These are phyloP conservation scores for Cylindrotheca closterium DNA, from an alignment of 108 stramenopile genomes.

Conservation along the genomic window DNA sequence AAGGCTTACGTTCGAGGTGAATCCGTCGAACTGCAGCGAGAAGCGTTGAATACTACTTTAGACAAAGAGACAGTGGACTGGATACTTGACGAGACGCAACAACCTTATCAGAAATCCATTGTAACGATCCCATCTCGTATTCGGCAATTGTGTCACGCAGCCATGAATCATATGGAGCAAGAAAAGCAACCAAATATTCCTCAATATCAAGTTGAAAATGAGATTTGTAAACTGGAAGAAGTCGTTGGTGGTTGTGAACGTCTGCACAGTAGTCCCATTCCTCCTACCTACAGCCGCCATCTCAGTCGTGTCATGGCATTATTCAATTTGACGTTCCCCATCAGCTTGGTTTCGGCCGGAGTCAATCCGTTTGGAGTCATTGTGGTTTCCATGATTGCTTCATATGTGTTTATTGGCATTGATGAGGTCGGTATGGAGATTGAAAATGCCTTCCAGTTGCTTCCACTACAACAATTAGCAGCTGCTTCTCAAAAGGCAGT, in stretches of 20 bases:
- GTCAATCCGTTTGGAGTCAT: neutral
- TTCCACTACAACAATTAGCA: conserved; percentile 36
- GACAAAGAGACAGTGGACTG: conserved; percentile 20
- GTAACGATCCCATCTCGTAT: conserved; percentile 16
- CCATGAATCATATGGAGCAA: neutral
- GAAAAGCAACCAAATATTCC: neutral
- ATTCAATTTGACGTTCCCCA: conserved; percentile 38
- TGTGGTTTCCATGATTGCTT: conserved; percentile 22
- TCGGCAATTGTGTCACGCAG: conserved; percentile 23
- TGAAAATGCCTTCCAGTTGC: conserved; percentile 46
- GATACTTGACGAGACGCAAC: conserved; percentile 13
- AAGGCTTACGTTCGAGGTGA: conserved; percentile 31
- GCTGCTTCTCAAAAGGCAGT: conserved; percentile 19
- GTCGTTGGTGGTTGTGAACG: conserved; percentile 31
- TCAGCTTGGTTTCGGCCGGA: conserved; percentile 24
- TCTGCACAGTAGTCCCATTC: conserved; percentile 41
- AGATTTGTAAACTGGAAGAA: conserved; percentile 25
- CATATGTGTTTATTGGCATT: conserved; percentile 49
- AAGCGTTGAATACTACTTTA: conserved; percentile 17
- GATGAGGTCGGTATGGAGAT: conserved; percentile 50
- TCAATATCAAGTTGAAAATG: conserved; percentile 27
- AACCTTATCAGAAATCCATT: too few species aligned
- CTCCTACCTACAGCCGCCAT: conserved; percentile 49
- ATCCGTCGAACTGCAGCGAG: conserved; percentile 24
- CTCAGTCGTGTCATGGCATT: conserved; percentile 40